Base-by-base conservation (phyloP, 805 yeast species). In the Hagleromyces aurorensis region DNA sequence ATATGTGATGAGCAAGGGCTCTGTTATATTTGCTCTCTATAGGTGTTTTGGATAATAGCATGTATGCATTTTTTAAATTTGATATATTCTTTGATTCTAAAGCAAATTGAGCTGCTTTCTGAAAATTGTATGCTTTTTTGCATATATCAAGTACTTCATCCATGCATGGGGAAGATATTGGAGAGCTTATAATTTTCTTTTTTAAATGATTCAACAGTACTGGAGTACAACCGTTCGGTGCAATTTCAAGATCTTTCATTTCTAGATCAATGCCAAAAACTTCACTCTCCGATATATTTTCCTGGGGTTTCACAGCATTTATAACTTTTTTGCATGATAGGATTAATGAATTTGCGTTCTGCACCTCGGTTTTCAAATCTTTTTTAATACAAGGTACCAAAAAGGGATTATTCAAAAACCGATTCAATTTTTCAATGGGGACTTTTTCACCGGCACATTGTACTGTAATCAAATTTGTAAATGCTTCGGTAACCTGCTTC, bases 121-220 rank as follows among this genome's bases (percentile, higher is more conserved):
- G 38, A 16, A 43, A 33, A 4, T 30, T 10, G 6, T 9, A 7
- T 4, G 36, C 34, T 7, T 21, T 12, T 8, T 22, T 23, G 11
- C 33, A 30, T 11, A 37, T 16, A 6, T 24, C 20, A 10, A 28
- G 21, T 11, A 44, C 13, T 5, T 29, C 12, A 2, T 16, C 16
- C 40, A 34, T 37, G 28, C 37, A 41, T 0, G 43, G 38, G 20
- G 44, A 40, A 8, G 33, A 35, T 5, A 46, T 28, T 1, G 42
- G 32, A 9, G 33, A 27, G 6, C 10, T 16, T 3, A 19, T 17
- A 1, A 46, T 12, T 17, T 28, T 22, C 6, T 14, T 17, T 5
- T 22, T 19, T 13, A 38, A 10, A 5, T 13, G n/a, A 9, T 19
- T 23, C 8, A 43, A 23, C 9, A 29, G 29, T 9, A 17, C 14